These are phyloP conservation scores for Copromyces sp. DNA, from an alignment of 495 filamentous ascomycete genomes.

Conservation along the genomic window DNA sequence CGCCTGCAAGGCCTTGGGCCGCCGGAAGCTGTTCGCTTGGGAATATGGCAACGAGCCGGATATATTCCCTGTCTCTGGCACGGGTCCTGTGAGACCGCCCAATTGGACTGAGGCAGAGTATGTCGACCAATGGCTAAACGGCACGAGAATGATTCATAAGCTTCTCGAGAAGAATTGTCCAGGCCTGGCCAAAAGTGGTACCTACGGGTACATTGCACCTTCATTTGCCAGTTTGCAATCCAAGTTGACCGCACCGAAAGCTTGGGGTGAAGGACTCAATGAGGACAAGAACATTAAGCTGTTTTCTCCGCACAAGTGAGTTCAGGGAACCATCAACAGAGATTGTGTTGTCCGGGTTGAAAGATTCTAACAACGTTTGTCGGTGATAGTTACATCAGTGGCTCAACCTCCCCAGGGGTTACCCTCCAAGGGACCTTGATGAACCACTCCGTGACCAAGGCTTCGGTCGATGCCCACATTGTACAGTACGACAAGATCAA, in stretches of 20 bases:
- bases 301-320: constrained; percentile 57
- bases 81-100: constrained; percentile 41
- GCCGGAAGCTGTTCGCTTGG: constrained; percentile 44
- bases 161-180: constrained; percentile 44
- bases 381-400: constrained; percentile 49
- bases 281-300: constrained; percentile 38
- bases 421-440: constrained; percentile 55
- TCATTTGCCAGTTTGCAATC: constrained; percentile 49
- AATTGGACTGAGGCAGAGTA: constrained; percentile 49
- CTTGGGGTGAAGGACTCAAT: constrained; percentile 45
- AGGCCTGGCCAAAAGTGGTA: constrained; percentile 28
- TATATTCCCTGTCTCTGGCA: constrained; percentile 44
- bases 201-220: constrained; percentile 48
- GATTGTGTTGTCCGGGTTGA: neutral
- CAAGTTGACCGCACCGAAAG: constrained; percentile 38
- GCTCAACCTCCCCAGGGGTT: constrained; percentile 50
- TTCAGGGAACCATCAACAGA: neutral
- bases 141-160: constrained; percentile 38
- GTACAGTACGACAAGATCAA: constrained; percentile 33
- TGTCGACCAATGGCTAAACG: constrained; percentile 52
- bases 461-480: constrained; percentile 38
- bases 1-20: constrained; percentile 48
- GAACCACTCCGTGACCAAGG: constrained; percentile 51
- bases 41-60: constrained; percentile 63
- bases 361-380: constrained; percentile 5